A percentile compares a stretch with the other conserved stretches of the same genome.
Evolutionary conservation across 1,284 basidiomycete species (phyloP).

Genomic region (Limonomyces culmigenus): DNA sequence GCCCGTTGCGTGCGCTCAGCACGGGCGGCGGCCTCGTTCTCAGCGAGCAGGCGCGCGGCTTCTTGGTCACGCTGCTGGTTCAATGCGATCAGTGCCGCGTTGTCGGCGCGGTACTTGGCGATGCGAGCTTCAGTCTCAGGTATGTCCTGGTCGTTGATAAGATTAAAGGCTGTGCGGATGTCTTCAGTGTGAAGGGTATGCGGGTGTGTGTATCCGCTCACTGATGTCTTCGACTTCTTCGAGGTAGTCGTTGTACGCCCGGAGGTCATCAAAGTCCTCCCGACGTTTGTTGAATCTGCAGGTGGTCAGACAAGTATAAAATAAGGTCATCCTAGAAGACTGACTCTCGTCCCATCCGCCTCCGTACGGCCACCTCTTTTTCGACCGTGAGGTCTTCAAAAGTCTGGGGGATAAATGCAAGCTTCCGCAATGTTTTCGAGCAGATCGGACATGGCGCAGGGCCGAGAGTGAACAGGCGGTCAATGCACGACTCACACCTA

Average conservation of each 20-base stretch:
- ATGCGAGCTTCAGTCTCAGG: conserved; percentile 75
- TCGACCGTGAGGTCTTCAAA: conserved; percentile 96
- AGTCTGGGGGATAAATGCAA: conserved; percentile 90
- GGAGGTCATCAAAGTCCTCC: conserved; percentile 76
- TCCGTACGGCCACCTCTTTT: conserved; percentile 85
- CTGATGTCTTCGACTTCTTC: conserved; percentile 94
- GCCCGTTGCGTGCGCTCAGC: conserved; percentile 60
- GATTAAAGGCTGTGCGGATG: conserved; percentile 64
- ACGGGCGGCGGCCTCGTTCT: conserved; percentile 60
- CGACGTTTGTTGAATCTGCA: conserved; percentile 84
- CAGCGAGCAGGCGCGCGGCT: conserved; percentile 48
- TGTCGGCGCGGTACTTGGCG: conserved; percentile 61
- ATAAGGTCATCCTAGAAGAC: background rate
- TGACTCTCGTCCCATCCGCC: conserved; percentile 76
- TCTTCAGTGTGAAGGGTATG: background rate
- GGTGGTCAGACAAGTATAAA: conserved; percentile 1
- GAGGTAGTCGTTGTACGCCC: conserved; percentile 90
- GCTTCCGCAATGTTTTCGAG: conserved; percentile 76
- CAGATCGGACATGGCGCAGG: conserved; percentile 96
- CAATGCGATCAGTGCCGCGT: conserved; percentile 63
- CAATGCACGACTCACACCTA: conserved; percentile 97
- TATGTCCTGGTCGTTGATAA: conserved; percentile 86
- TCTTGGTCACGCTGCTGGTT: conserved; percentile 67
- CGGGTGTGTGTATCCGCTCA: conserved; percentile 21
- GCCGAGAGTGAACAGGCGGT: conserved; percentile 88